Evolutionary conservation across 148 eudicot genomes (phyloP), one percentile per base, ranked within the genome.

Genomic region (Salicornia ramosissima): DNA sequence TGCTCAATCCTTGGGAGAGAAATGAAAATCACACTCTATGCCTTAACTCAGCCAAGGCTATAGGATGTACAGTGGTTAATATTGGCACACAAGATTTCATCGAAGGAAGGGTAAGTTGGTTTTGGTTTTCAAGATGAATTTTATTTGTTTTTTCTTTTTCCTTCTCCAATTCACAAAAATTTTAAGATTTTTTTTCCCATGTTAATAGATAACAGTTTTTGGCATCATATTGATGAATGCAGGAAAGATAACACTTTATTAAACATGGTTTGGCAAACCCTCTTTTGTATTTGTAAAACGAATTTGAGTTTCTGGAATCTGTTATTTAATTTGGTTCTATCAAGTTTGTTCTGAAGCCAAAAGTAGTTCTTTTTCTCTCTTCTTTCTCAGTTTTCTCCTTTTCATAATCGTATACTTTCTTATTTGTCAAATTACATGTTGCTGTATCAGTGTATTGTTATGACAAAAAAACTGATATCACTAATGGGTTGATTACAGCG

Each of bases 1-100:
- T 86, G 67, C 97, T 91, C 34, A 95, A 95, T 79, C 99, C 96
- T 31, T 95, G 99, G 99, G 99, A 95, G 80, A 86, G 97, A 78
- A 95, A 91, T 76, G 99, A 95, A 79, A 95, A 95, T 74, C 99
- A 95, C 43, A 95, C 99, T 25, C 75, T 95, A 45, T 86, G 97
- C 83, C 87, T 95, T 68, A 95, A 95, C 76, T 95, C 99, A 55
- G 99, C 99, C 55, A 95, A 91, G 82, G 99, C 97, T 33, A 95
- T 95, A 77, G 99, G 99, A 68, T 95, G 99, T 77, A 95, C 99
- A 10, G 84, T 95, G 57, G 99, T 95, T 63, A 95, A 95, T 76
- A 95, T 91, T 46, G 97, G 97, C 63, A 87, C 91, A 77, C 96
- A 95, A 68, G 99, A 95, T 73, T 81, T 95, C 74, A 91, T 95